These are phyloP conservation scores for Detonula confervacea DNA, from an alignment of 352 stramenopile genomes.

Conservation along the genomic window DNA sequence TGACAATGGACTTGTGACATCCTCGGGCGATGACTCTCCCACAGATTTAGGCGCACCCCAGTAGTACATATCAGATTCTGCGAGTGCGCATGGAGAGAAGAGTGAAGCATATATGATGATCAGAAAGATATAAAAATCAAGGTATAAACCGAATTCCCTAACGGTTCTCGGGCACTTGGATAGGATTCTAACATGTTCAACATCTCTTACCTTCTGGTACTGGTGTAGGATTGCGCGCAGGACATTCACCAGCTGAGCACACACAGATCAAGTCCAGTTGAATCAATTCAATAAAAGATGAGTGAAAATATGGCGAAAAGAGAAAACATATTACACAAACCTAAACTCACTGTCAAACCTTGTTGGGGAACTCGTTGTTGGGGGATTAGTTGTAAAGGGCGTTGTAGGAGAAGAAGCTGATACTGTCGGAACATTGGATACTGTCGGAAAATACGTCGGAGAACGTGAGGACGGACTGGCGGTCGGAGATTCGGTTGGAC, in stretches of 20 bases:
- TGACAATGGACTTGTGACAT: conserved; percentile 23
- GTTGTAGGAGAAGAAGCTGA: too few relatives aligned
- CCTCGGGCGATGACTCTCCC: conserved; percentile 18
- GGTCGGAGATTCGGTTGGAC: neutral
- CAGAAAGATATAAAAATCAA: neutral
- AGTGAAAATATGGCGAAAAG: neutral
- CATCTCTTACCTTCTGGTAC: neutral
- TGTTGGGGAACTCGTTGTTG: too few relatives aligned
- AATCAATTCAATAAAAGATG: neutral
- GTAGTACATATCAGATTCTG: conserved; percentile 36
- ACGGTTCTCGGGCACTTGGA: too few relatives aligned
- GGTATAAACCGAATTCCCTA: too few relatives aligned
- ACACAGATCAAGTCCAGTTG: too few relatives aligned
- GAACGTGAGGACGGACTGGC: neutral
- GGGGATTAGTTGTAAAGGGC: too few relatives aligned
- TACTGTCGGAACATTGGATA: neutral
- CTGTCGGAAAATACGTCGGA: neutral
- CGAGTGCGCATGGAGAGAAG: neutral
- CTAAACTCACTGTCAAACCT: neutral
- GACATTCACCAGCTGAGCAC: too few relatives aligned
- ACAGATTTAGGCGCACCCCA: conserved; percentile 47
- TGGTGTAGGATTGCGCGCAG: neutral
- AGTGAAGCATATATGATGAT: neutral
- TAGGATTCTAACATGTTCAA: too few relatives aligned
- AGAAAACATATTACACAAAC: neutral